phyloP scores from a whole-genome alignment of 2,329 filamentous ascomycete species.

The Monosporascus sp. region DNA sequence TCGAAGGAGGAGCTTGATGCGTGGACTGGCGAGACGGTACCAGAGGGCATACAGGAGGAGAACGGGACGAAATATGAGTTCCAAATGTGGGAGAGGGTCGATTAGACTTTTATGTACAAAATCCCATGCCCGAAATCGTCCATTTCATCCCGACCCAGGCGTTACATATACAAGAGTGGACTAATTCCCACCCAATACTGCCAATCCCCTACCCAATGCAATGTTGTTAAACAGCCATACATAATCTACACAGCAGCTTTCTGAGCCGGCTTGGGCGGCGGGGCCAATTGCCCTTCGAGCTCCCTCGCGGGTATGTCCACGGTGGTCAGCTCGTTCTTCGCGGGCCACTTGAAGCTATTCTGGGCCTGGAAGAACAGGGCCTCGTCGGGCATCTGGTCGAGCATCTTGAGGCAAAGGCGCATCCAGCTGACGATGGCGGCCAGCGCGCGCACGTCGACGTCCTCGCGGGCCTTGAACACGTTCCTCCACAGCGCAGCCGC shows the following conservation, averaged over 20 bases:
- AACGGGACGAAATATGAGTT: conserved; percentile 63
- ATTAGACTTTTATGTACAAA: conserved; percentile 12
- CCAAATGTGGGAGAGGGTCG: conserved; percentile 65
- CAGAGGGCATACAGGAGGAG: conserved; percentile 55
- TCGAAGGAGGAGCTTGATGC: conserved; percentile 48
- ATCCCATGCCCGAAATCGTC: background rate
- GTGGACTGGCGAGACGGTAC: conserved; percentile 63
- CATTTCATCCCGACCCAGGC: background rate
- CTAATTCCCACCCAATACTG: background rate
- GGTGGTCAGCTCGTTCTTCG: conserved; percentile 29
- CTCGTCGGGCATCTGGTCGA: conserved; percentile 47
- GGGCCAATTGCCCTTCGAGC: conserved; percentile 23
- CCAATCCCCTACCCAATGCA: background rate
- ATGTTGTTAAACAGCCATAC: background rate
- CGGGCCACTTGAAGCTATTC: conserved; percentile 40
- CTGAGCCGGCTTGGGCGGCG: background rate
- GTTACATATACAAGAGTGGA: background rate
- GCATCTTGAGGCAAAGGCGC: conserved; percentile 39
- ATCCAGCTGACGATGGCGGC: conserved; percentile 55
- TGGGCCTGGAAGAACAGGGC: conserved; percentile 25
- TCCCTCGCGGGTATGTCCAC: conserved; percentile 39
- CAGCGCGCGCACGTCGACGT: conserved; percentile 45
- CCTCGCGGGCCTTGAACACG: conserved; percentile 67
- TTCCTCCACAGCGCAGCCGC: conserved; percentile 90
- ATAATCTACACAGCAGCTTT: conserved; percentile 10